These are phyloP conservation scores for Wickerhamiella domercqiae DNA, from an alignment of 805 yeast species.

Conservation along the genomic window DNA sequence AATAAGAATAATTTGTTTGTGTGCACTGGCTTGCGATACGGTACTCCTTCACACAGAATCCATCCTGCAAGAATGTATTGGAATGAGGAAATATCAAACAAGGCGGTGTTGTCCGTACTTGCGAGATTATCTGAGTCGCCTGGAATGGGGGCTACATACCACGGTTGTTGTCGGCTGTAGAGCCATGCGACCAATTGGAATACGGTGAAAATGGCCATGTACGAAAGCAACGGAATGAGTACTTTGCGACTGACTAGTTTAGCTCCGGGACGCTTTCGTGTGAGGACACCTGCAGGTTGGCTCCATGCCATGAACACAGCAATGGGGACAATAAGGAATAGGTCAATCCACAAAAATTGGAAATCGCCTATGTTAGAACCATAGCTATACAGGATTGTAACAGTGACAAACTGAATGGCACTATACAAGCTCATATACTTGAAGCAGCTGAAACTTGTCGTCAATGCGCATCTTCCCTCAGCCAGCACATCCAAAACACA, in stretches of 20 bases:
- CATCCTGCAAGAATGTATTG: conserved; percentile 79
- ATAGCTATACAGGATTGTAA: conserved; percentile 65
- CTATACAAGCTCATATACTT: conserved; percentile 95
- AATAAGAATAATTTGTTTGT: conserved; percentile 53
- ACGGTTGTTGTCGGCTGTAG: conserved; percentile 31
- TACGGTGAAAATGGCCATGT: conserved; percentile 43
- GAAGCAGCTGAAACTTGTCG: conserved; percentile 91
- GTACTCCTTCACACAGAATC: conserved; percentile 82
- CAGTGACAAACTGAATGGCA: conserved; percentile 87
- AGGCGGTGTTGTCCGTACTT: conserved; percentile 76
- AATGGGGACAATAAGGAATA: conserved; percentile 78
- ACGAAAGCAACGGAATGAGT: conserved; percentile 65
- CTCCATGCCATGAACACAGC: conserved; percentile 98
- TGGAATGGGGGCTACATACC: conserved; percentile 72
- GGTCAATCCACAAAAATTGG: conserved; percentile 87
- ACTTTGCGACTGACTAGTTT: conserved; percentile 83
- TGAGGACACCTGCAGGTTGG: conserved; percentile 46
- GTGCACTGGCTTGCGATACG: conserved; percentile 65
- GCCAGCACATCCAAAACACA: conserved; percentile 83
- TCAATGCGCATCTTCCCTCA: conserved; percentile 90
- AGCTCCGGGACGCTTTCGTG: conserved; percentile 77
- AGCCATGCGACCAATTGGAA: conserved; percentile 70
- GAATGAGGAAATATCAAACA: conserved; percentile 68
- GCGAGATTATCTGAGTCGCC: conserved; percentile 70
- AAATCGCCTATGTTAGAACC: conserved; percentile 95